These are phyloP conservation scores for Trichoderma sp. DNA, from an alignment of 2,329 filamentous ascomycete species.

Conservation along the genomic window DNA sequence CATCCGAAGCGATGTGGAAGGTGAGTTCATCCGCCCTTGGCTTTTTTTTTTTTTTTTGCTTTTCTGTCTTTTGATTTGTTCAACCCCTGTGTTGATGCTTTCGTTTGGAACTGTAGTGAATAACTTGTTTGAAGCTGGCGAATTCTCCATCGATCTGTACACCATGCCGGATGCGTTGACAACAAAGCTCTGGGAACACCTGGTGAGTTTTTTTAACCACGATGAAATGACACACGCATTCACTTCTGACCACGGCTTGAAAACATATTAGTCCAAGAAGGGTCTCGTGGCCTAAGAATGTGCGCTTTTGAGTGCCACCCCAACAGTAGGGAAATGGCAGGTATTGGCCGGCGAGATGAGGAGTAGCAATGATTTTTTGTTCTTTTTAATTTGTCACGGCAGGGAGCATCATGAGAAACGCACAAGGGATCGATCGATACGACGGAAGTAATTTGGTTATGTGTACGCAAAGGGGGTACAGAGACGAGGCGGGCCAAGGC, in stretches of 20 bases:
- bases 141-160: constrained; percentile 97
- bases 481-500: neutral
- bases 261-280: constrained; percentile 37
- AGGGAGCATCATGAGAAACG: constrained; percentile 3
- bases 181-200: constrained; percentile 93
- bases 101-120: constrained; percentile 32
- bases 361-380: neutral
- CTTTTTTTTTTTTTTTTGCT: neutral
- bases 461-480: neutral
- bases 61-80: constrained; percentile 16
- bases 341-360: neutral
- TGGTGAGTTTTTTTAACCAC: constrained; percentile 44
- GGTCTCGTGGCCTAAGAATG: constrained; percentile 36
- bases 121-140: constrained; percentile 62
- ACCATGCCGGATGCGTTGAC: constrained; percentile 88
- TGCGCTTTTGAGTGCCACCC: neutral
- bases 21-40: constrained; percentile 51
- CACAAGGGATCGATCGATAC: neutral
- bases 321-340: neutral
- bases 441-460: constrained; percentile 4
- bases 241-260: neutral
- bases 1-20: constrained; percentile 94
- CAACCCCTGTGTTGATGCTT: constrained; percentile 31
- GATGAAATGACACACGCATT: neutral
- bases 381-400: constrained; percentile 1